phyloP scores from a whole-genome alignment of 345 rosid genomes.

The Leavenworthia alabamica region DNA sequence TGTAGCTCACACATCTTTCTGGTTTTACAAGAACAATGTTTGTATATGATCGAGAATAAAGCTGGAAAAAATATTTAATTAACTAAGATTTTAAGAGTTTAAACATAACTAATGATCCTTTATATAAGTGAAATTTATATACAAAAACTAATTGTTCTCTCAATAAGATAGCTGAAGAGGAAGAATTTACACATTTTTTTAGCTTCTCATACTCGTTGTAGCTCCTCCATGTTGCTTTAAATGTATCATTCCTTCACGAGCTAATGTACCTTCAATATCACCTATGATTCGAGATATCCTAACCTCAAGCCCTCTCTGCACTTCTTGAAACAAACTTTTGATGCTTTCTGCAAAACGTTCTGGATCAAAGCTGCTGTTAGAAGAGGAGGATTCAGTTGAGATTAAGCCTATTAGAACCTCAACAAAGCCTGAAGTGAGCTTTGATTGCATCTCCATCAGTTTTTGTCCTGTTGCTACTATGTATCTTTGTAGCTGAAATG shows the following conservation, averaged over 20 bases:
- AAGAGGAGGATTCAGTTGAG: conserved; percentile 29
- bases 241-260: conserved; percentile 76
- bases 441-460: conserved; percentile 63
- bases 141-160: conserved; percentile 1
- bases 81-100: background rate
- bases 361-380: conserved; percentile 43
- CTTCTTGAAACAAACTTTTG: conserved; percentile 60
- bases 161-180: background rate
- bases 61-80: background rate
- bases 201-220: conserved; percentile 11
- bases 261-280: conserved; percentile 80
- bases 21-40: background rate
- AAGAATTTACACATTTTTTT: background rate
- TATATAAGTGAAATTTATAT: background rate
- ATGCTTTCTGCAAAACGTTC: conserved; percentile 60
- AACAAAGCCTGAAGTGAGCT: conserved; percentile 48
- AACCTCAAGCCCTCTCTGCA: conserved; percentile 89
- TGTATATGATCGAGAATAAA: background rate
- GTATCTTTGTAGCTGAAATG: conserved; percentile 80
- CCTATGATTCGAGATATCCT: conserved; percentile 81
- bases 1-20: background rate
- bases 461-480: conserved; percentile 87
- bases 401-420: conserved; percentile 42
- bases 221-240: conserved; percentile 35
- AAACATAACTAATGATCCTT: background rate